Evolutionary conservation across 805 yeast species (phyloP).

Genomic region (Metschnikowia koreensis): DNA sequence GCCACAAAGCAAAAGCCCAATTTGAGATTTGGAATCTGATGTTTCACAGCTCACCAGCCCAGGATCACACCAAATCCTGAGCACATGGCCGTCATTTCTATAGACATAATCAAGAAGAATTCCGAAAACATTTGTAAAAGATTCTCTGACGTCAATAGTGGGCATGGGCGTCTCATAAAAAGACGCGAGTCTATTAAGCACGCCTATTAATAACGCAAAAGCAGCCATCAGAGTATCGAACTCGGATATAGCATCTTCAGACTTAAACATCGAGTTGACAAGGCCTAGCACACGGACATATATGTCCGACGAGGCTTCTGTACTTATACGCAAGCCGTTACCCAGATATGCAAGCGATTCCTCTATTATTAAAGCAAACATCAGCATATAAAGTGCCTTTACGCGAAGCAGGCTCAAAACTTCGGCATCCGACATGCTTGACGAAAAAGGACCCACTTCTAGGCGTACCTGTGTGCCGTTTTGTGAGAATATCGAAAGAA

Average conservation of each 20-base stretch:
- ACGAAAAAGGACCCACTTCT: constrained; percentile 13
- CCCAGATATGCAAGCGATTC: constrained; percentile 25
- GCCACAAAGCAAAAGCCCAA: constrained; percentile 30
- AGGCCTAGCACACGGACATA: constrained; percentile 4
- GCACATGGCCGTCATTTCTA: constrained; percentile 12
- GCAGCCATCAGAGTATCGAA: constrained; percentile 13
- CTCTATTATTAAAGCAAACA: constrained; percentile 32
- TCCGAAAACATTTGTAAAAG: constrained; percentile 22
- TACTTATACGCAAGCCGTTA: background rate
- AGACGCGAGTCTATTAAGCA: constrained; percentile 24
- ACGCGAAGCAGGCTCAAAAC: constrained; percentile 18
- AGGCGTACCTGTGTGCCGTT: constrained; percentile 18
- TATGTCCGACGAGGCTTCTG: background rate
- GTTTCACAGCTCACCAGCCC: constrained; percentile 18
- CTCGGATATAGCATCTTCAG: constrained; percentile 1
- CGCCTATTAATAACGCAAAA: constrained; percentile 14
- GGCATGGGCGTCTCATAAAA: constrained; percentile 20
- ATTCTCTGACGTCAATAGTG: constrained; percentile 15
- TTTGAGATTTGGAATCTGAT: constrained; percentile 20
- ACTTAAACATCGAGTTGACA: background rate
- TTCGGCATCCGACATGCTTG: constrained; percentile 17
- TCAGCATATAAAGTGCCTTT: constrained; percentile 29
- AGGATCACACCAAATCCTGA: constrained; percentile 39
- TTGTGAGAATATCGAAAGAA: constrained; percentile 18
- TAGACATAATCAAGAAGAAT: constrained; percentile 20